Evolutionary conservation across 495 filamentous ascomycete species (phyloP).

Genomic region (Tuber indicum): DNA sequence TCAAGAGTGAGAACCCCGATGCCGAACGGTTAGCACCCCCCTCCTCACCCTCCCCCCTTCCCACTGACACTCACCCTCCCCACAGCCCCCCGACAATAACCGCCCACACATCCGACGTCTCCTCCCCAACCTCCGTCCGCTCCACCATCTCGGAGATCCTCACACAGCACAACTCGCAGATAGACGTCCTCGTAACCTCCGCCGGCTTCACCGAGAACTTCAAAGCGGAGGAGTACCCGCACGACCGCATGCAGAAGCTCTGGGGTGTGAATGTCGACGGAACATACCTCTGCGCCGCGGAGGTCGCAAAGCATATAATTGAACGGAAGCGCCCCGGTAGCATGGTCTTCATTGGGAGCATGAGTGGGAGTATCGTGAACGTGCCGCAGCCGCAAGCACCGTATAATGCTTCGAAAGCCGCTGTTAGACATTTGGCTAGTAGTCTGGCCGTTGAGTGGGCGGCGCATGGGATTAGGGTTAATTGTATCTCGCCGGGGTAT

Average conservation of each 20-base stretch:
- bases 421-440: conserved; percentile 72
- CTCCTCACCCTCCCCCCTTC: background rate
- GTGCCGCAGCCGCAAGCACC: conserved; percentile 84
- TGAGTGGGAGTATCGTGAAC: conserved; percentile 88
- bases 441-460: conserved; percentile 89
- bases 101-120: conserved; percentile 82
- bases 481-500: conserved; percentile 86
- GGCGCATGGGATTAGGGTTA: conserved; percentile 72
- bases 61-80: conserved; percentile 6
- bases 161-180: conserved; percentile 41
- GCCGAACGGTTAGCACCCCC: conserved; percentile 54
- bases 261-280: conserved; percentile 94
- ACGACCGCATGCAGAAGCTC: conserved; percentile 81
- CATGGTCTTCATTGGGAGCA: conserved; percentile 92
- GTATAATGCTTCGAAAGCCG: conserved; percentile 85
- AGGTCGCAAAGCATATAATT: conserved; percentile 83
- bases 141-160: conserved; percentile 63
- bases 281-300: conserved; percentile 66
- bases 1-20: conserved; percentile 69
- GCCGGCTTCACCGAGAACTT: conserved; percentile 97
- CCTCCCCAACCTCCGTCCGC: conserved; percentile 68
- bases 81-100: conserved; percentile 71
- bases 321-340: conserved; percentile 67
- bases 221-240: conserved; percentile 77
- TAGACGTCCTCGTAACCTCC: conserved; percentile 89